Percentiles rank a stretch among this genome's conserved stretches.
These are phyloP conservation scores for Vaccinium corymbosum DNA, from an alignment of 148 eudicot species.

Conservation along the genomic window DNA sequence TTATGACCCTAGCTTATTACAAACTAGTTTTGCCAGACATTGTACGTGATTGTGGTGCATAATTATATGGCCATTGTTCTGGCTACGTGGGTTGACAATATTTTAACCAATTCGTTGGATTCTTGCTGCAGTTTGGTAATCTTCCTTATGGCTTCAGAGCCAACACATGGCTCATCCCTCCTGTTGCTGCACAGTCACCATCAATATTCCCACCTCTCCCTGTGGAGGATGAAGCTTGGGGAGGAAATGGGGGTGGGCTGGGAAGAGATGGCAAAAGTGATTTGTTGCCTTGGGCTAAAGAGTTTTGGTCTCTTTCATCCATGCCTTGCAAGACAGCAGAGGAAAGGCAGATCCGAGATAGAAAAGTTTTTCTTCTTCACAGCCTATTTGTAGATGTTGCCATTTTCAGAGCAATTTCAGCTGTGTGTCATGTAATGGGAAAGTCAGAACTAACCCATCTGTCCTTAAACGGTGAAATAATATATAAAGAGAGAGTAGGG, in stretches of 20 bases:
- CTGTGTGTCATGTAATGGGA: conserved; percentile 57
- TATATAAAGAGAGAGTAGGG: conserved; percentile 67
- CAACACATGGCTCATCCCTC: conserved; percentile 98
- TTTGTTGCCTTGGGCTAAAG: conserved; percentile 82
- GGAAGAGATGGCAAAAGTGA: conserved; percentile 87
- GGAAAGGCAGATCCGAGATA: conserved; percentile 89
- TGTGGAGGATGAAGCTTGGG: conserved; percentile 87
- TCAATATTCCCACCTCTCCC: conserved; percentile 79
- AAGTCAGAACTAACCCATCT: conserved; percentile 32
- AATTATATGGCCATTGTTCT: not conserved
- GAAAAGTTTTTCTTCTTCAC: conserved; percentile 93
- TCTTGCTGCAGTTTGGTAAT: conserved; percentile 83
- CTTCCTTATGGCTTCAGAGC: conserved; percentile 97
- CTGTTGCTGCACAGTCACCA: conserved; percentile 69
- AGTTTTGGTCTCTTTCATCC: conserved; percentile 74
- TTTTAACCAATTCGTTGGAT: conserved; percentile 12
- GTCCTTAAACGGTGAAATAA: conserved; percentile 29
- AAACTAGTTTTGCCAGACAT: not conserved
- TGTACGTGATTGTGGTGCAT: not conserved
- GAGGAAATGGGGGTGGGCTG: conserved; percentile 96
- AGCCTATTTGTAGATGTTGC: conserved; percentile 97
- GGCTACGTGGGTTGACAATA: not conserved
- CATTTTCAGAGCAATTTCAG: conserved; percentile 70
- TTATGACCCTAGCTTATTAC: conserved; percentile 5
- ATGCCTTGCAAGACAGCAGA: conserved; percentile 98